A percentile compares a stretch with the other conserved stretches of the same genome.
These are phyloP conservation scores for Botrytis pseudocinerea DNA, from an alignment of 2,329 filamentous ascomycete species.

Conservation along the genomic window DNA sequence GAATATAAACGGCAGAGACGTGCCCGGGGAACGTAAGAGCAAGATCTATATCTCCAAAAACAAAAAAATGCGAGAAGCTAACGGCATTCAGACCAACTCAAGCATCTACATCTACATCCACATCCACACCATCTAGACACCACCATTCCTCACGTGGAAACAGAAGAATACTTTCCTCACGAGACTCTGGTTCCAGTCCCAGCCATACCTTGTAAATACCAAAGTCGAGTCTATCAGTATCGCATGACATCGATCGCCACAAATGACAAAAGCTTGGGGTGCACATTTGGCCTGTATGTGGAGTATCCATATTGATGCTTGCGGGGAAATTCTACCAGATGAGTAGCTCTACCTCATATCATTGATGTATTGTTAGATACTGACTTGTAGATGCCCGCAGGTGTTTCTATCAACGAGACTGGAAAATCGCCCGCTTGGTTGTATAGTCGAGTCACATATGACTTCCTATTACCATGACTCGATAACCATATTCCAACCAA, in stretches of 20 bases:
- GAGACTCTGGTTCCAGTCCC: neutral
- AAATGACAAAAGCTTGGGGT: no score
- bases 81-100: neutral
- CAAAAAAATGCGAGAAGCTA: neutral
- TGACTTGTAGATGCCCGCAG: no score
- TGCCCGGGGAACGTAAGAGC: no score
- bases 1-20: no score
- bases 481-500: fast-evolving
- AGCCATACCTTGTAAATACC: neutral
- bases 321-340: no score
- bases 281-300: no score
- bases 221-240: no score
- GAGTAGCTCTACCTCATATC: no score
- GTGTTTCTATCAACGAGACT: no score
- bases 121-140: neutral
- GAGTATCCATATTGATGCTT: no score
- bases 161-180: neutral
- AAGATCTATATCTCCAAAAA: neutral
- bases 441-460: neutral
- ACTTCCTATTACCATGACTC: neutral
- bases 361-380: no score
- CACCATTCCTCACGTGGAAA: neutral
- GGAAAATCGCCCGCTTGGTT: neutral
- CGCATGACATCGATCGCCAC: no score
- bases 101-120: neutral